Evolutionary conservation across 1,284 basidiomycete species (phyloP), one percentile per base, ranked within the genome.

Genomic region (Sporisorium graminicola): DNA sequence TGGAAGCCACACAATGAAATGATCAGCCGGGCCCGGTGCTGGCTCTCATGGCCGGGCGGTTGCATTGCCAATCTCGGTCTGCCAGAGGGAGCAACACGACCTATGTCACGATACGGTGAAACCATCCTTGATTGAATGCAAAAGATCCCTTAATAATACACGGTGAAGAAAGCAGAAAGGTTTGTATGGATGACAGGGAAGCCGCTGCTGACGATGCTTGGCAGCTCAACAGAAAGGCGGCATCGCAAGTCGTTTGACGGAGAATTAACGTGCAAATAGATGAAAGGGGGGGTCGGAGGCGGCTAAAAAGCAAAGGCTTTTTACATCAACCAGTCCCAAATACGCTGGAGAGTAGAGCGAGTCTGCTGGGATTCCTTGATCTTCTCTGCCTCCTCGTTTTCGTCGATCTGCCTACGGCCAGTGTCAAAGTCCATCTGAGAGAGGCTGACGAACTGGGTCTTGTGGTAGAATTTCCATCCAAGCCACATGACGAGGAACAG

Each of bases 401-500:
- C 68, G 59, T 79, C 74, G 47, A 74, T 77, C 26, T 63, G 66
- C 46, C 81, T 65, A 31, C 71, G 61, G 31, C 91, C 89, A 9
- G 88, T 88, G 58, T 90, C 86, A 80, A 96, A 93, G 86, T 82
- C 79, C 74, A 79, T 79, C 58, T 79, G 64, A 8, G 57, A 56
- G 33, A 73, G 55, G 47, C 55, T 53, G 55, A 79, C 70, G 20
- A 77, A 84, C 13, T 88, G 86, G 27, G 87, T 85, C 78, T 87
- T 88, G 82, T 89, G 89, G 79, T 82, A 75, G 62, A 89, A 78
- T 77, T 89, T 90, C 62, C 90, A 89, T 9, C 87, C 89, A 49
- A 89, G 16, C 86, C 92, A 95, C 51, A 94, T 84, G 65, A 94
- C 72, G n/a, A 92, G 91, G 89, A 94, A 94, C 49, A 92, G 69